A percentile compares a stretch with the other conserved stretches of the same genome.
phyloP scores from a whole-genome alignment of 768 basidiomycete species.

The Suillus plorans region DNA sequence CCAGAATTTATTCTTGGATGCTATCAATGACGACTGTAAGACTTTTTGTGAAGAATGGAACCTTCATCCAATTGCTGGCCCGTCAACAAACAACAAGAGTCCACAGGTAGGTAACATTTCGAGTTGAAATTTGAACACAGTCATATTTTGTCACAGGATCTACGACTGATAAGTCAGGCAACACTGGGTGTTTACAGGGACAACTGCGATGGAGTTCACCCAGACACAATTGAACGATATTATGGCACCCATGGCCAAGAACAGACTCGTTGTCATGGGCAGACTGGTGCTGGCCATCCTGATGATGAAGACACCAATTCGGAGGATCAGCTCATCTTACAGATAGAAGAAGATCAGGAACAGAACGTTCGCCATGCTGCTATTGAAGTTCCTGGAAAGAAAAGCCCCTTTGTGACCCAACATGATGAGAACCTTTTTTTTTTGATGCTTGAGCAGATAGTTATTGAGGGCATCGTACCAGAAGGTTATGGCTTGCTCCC shows the following conservation, averaged over 20 bases:
- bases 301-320: conserved; percentile 4
- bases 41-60: conserved; percentile 41
- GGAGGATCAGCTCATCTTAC: conserved; percentile 10
- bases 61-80: conserved; percentile 33
- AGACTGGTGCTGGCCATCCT: conserved; percentile 15
- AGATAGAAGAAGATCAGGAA: neutral
- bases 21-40: conserved; percentile 37
- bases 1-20: conserved; percentile 38
- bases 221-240: conserved; percentile 17
- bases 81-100: conserved; percentile 21
- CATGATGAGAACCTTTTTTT: conserved; percentile 1
- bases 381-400: conserved; percentile 4
- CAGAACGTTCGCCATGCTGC: conserved; percentile 5
- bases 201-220: conserved; percentile 17
- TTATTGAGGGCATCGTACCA: conserved; percentile 4
- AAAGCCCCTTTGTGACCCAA: conserved; percentile 13
- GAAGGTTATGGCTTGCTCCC: conserved; percentile 14
- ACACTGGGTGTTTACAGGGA: conserved; percentile 9
- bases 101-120: conserved; percentile 11
- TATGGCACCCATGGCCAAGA: conserved; percentile 13
- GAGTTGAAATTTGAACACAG: neutral
- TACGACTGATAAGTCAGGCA: conserved; percentile 12
- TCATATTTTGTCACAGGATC: conserved; percentile 10
- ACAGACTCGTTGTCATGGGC: conserved; percentile 1
- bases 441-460: conserved; percentile 1